Percentiles rank a stretch among this genome's conserved stretches.
Conservation (phyloP, 2,329 filamentous ascomycete genomes). For the Aureobasidium zeae region DNA sequence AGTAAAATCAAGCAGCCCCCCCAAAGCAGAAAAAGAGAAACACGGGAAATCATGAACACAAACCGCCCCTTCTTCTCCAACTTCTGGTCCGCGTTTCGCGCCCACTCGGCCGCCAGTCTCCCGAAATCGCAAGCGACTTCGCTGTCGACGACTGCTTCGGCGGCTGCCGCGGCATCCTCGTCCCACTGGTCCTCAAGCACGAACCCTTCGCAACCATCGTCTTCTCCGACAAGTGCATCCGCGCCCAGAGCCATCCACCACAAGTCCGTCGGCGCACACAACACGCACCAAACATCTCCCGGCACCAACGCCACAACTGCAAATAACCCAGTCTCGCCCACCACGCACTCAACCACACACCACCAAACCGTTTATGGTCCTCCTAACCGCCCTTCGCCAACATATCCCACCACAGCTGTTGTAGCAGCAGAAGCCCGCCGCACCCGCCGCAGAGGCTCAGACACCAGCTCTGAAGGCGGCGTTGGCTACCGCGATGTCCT, state of each 20-base stretch:
- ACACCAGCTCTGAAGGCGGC: slow-evolving; percentile 64
- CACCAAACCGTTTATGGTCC: slow-evolving; percentile 28
- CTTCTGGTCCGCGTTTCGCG: slow-evolving; percentile 58
- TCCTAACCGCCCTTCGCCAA: slow-evolving; percentile 26
- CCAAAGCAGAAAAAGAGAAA: too few species aligned
- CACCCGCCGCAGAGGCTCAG: slow-evolving; percentile 52
- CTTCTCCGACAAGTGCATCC: slow-evolving; percentile 29
- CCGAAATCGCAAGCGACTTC: slow-evolving; percentile 47
- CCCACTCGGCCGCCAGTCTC: slow-evolving; percentile 48
- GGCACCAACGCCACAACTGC: slow-evolving; percentile 28
- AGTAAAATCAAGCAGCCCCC: too few species aligned
- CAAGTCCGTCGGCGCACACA: slow-evolving; percentile 30
- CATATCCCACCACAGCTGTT: slow-evolving; percentile 28
- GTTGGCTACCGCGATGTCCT: slow-evolving; percentile 60
- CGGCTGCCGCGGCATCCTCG: slow-evolving; percentile 25
- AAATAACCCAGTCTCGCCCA: slow-evolving; percentile 32
- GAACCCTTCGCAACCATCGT: slow-evolving; percentile 17
- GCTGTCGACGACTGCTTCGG: slow-evolving; percentile 32
- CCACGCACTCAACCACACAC: slow-evolving; percentile 24
- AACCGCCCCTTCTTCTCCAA: slow-evolving; percentile 58
- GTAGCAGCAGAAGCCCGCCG: slow-evolving; percentile 25
- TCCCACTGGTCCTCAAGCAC: slow-evolving; percentile 25
- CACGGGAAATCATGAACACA: slow-evolving; percentile 55
- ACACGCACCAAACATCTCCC: slow-evolving; percentile 15
- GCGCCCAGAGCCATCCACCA: slow-evolving; percentile 40